Evolutionary conservation across 768 basidiomycete species (phyloP), one percentile per base, ranked within the genome.

Genomic region (Russula ochroleuca): DNA sequence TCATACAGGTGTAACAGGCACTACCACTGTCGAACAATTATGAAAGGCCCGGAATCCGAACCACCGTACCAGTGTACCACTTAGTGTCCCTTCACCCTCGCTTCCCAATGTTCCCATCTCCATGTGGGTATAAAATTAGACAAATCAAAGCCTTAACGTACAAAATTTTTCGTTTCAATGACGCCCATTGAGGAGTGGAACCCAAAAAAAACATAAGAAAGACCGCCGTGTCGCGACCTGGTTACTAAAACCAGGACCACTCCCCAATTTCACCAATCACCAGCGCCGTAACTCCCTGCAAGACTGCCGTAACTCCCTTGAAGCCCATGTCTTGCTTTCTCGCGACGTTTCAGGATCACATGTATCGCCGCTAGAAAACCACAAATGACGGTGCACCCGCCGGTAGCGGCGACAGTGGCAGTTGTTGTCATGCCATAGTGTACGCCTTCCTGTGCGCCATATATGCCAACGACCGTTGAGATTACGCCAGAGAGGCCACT

Each of bases 371-470:
- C 5, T 41, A 64, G 28, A 33, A 57, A 52, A 25, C 35, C 50
- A 11, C 52, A 66, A 35, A 38, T 21, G 31, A 63, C 31, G 5
- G 41, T 31, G 58, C 33, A 37, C 21, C 38, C 31, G 21, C 62
- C 65, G 1, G 53, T 53, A 31, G 52, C 53, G 13, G 47, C 58
- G 31, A 65, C 28, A n/a, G 64, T 53, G 37, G 21, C 15, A 28
- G 43, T 56, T 13, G 47, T 61, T 8, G 31, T 9, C 13, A 2
- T 28, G 28, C 28, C 28, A 28, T 28, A 28, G 28, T 28, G 28
- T 28, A 28, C 28, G 28, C 28, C 28, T 28, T 28, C 2, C 28
- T 28, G 28, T 2, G 28, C 28, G 28, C 28, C 28, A 28, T 28
- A 28, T 2, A 28, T 28, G 28, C 28, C 28, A 28, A 28, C 28